Conservation (phyloP, 2,329 filamentous ascomycete genomes). For the Neonectria hederae region DNA sequence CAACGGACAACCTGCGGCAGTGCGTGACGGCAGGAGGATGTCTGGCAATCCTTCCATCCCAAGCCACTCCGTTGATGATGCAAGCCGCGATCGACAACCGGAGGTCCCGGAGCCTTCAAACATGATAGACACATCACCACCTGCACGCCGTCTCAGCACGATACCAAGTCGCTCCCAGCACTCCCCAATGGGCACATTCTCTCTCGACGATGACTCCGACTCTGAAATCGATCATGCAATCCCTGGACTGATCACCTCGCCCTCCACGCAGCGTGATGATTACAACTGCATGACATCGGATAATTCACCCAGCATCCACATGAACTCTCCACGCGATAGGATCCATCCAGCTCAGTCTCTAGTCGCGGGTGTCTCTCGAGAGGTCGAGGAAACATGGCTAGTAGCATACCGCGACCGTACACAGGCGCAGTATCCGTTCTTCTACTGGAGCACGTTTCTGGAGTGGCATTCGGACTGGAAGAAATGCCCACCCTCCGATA, state of each 20-base stretch:
- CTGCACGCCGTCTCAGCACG: not conserved
- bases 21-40: not conserved
- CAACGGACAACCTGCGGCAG: not conserved
- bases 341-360: not conserved
- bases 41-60: not conserved
- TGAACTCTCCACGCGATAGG: not conserved
- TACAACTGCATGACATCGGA: not conserved
- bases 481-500: constrained; percentile 10
- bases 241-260: constrained; percentile 4
- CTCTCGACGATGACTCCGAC: constrained; percentile 4
- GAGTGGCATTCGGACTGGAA: constrained; percentile 33
- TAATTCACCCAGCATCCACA: not conserved
- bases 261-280: constrained; percentile 1
- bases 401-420: constrained; percentile 40
- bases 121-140: not conserved
- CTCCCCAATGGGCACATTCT: constrained; percentile 1
- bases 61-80: not conserved
- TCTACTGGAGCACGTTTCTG: constrained; percentile 28
- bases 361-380: not conserved
- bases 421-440: constrained; percentile 42
- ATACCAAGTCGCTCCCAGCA: not conserved
- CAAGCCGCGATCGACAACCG: not conserved
- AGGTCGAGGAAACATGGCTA: constrained; percentile 36
- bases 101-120: not conserved
- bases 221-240: constrained; percentile 12